Evolutionary conservation across 1,139 yeast genomes (phyloP).

Genomic region (Lodderomyces margitis): DNA sequence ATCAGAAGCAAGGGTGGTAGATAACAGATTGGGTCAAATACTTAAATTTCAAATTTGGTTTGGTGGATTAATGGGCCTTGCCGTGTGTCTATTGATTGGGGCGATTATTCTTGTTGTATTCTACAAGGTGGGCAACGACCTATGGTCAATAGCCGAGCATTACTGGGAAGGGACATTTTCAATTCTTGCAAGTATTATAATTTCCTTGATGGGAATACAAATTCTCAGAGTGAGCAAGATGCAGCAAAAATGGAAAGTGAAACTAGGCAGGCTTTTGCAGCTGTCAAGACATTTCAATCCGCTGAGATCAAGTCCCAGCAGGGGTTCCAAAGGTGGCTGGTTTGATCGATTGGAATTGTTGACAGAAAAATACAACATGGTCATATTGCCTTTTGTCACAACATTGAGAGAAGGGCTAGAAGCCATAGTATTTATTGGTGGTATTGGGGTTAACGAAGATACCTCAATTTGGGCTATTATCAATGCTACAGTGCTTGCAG

Average conservation of each 20-base stretch:
- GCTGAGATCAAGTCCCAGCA: conserved; percentile 4
- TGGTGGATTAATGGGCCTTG: conserved; percentile 41
- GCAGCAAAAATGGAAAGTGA: conserved; percentile 84
- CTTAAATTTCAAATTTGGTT: conserved; percentile 40
- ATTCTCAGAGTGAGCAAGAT: conserved; percentile 47
- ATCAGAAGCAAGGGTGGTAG: conserved; percentile 1
- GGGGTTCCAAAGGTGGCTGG: conserved; percentile 8
- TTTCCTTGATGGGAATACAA: conserved; percentile 46
- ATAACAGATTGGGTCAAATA: conserved; percentile 17
- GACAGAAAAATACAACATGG: conserved; percentile 39
- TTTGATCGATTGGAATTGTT: conserved; percentile 16
- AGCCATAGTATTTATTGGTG: conserved; percentile 48
- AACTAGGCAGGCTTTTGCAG: conserved; percentile 37
- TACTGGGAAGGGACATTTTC: conserved; percentile 50
- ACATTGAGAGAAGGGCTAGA: conserved; percentile 50
- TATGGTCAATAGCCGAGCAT: conserved; percentile 46
- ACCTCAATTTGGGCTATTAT: conserved; percentile 34
- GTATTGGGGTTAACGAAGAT: conserved; percentile 45
- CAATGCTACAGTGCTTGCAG: conserved; percentile 30
- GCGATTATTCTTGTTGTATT: conserved; percentile 35
- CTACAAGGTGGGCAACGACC: conserved; percentile 37
- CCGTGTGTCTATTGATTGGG: conserved; percentile 38
- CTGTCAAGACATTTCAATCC: conserved; percentile 19
- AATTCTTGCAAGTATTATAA: conserved; percentile 42
- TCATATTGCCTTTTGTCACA: conserved; percentile 44